These are phyloP conservation scores for Colletotrichum chlorophyti DNA, from an alignment of 2,329 filamentous ascomycete genomes.

Conservation along the genomic window DNA sequence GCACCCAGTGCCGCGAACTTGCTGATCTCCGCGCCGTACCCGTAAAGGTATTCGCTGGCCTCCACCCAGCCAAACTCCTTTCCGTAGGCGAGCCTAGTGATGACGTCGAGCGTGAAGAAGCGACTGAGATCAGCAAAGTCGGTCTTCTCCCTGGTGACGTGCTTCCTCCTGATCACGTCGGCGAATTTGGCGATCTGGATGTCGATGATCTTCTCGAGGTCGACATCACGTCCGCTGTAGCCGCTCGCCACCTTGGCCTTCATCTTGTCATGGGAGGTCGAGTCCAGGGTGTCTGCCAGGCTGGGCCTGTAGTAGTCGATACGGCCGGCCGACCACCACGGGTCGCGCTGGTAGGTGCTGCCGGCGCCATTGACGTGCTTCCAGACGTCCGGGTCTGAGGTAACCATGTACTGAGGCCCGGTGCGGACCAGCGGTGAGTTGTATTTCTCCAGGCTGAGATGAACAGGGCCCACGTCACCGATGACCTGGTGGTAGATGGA, in stretches of 20 bases:
- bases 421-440: background rate
- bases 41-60: constrained; percentile 47
- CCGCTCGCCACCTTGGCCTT: background rate
- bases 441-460: background rate
- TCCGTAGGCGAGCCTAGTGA: constrained; percentile 56
- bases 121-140: constrained; percentile 50
- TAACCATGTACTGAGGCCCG: background rate
- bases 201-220: background rate
- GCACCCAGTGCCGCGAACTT: constrained; percentile 20
- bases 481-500: background rate
- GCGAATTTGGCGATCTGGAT: background rate
- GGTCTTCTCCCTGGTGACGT: background rate
- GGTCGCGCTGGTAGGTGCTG: background rate
- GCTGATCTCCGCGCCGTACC: constrained; percentile 35
- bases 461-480: background rate
- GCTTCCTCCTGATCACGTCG: background rate
- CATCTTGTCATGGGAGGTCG: background rate
- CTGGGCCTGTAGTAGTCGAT: background rate
- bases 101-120: constrained; percentile 56
- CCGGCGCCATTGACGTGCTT: background rate
- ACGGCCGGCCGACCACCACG: background rate
- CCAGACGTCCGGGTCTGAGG: background rate
- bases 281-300: background rate
- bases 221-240: background rate
- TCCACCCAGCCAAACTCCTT: constrained; percentile 50